Evolutionary conservation across 2,329 filamentous ascomycete genomes (phyloP).

Genomic region (Diaporthe aspalathi): DNA sequence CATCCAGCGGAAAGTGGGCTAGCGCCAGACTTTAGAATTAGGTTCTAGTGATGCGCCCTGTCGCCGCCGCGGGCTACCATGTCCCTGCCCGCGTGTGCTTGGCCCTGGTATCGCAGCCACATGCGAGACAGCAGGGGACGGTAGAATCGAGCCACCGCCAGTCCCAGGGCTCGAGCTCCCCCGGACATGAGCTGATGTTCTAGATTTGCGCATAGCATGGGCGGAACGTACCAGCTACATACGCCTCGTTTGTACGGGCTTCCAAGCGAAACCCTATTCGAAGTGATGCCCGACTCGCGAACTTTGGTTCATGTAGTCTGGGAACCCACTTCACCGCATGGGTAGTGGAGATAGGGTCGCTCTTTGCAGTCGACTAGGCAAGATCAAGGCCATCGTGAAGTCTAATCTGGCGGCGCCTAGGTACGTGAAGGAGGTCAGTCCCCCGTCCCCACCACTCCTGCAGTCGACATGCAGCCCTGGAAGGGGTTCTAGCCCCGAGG

Average conservation of each 20-base stretch:
- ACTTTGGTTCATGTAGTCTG: not conserved
- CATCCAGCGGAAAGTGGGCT: conserved; percentile 10
- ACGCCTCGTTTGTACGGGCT: not conserved
- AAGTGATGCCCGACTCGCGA: not conserved
- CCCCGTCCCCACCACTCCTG: not conserved
- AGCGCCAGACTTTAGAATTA: conserved; percentile 11
- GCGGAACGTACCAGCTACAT: not conserved
- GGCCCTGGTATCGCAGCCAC: not conserved
- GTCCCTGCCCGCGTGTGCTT: conserved; percentile 9
- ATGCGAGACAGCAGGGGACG: not conserved
- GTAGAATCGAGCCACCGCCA: not conserved
- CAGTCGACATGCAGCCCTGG: not conserved
- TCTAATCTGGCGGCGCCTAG: not conserved
- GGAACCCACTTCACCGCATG: conserved; percentile 13
- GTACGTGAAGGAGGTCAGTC: not conserved
- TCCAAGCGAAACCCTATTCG: conserved; percentile 11
- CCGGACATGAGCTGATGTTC: not conserved
- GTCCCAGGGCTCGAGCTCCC: not conserved
- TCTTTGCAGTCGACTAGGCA: too few species aligned
- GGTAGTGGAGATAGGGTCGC: not conserved
- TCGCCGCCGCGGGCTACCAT: conserved; percentile 8
- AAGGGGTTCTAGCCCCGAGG: not conserved
- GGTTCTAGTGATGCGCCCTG: conserved; percentile 1
- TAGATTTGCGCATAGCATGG: not conserved
- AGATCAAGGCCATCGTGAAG: not conserved